Percentiles rank a stretch among this genome's conserved stretches.
Evolutionary conservation across 2,329 filamentous ascomycete genomes (phyloP).

Genomic region (Grosmannia clavigera): DNA sequence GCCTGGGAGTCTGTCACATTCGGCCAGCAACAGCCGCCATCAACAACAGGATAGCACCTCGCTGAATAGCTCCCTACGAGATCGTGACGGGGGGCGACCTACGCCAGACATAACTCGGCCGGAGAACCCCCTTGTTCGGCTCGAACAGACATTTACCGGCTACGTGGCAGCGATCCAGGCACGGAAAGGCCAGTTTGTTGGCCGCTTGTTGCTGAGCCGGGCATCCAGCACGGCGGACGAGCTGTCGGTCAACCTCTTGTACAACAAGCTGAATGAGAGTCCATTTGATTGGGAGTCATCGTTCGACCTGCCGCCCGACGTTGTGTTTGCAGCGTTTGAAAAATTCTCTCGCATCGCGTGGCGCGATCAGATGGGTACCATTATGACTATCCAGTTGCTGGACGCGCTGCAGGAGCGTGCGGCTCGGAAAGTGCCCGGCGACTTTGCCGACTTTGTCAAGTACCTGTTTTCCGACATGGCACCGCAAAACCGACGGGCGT

Average conservation of each 20-base stretch:
- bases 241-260: slow-evolving; percentile 74
- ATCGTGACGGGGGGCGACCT: slow-evolving; percentile 29
- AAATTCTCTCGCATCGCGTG: slow-evolving; percentile 84
- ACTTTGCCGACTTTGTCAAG: slow-evolving; percentile 59
- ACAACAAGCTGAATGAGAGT: slow-evolving; percentile 76
- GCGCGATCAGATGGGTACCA: slow-evolving; percentile 75
- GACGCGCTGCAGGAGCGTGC: slow-evolving; percentile 60
- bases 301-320: slow-evolving; percentile 65
- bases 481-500: slow-evolving; percentile 61
- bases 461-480: slow-evolving; percentile 54
- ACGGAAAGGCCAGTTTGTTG: slow-evolving; percentile 77
- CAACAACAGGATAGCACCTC: slow-evolving; percentile 24
- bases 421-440: slow-evolving; percentile 54
- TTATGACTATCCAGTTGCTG: slow-evolving; percentile 61
- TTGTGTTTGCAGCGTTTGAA: slow-evolving; percentile 84
- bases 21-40: slow-evolving; percentile 3
- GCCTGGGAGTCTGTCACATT: neutral
- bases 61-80: slow-evolving; percentile 41
- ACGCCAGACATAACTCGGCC: slow-evolving; percentile 38
- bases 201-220: slow-evolving; percentile 60
- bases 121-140: slow-evolving; percentile 54
- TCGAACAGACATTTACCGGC: slow-evolving; percentile 77
- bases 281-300: slow-evolving; percentile 67
- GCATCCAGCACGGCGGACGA: slow-evolving; percentile 51
- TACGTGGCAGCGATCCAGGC: slow-evolving; percentile 74